Evolutionary conservation across 306 rosid species (phyloP).

Genomic region (Glycine soja): DNA sequence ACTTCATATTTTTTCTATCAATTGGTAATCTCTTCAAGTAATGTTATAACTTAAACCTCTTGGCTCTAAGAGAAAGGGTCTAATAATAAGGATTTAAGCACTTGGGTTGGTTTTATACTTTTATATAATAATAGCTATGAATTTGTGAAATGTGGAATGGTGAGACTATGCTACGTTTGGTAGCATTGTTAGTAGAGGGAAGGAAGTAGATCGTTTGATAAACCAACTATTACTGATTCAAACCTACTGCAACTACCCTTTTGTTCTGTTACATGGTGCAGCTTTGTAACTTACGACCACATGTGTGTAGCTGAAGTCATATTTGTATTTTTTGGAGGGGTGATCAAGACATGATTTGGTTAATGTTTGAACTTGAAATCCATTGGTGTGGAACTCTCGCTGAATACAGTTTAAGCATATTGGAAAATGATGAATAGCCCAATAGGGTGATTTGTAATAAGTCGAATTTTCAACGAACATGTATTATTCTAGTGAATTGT

Average conservation of each 20-base stretch:
- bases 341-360: conserved; percentile 15
- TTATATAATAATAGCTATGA: background rate
- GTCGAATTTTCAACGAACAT: conserved; percentile 24
- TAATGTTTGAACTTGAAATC: background rate
- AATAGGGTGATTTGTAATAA: background rate
- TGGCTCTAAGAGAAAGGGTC: background rate
- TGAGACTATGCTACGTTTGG: background rate
- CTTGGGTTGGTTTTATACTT: conserved; percentile 14
- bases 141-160: background rate
- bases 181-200: background rate
- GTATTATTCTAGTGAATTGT: conserved; percentile 13
- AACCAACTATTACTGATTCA: conserved; percentile 58
- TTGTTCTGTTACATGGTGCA: conserved; percentile 41
- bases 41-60: background rate
- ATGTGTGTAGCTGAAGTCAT: conserved; percentile 24
- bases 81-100: conserved; percentile 9
- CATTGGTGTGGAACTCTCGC: background rate
- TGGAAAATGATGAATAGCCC: background rate
- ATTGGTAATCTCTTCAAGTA: background rate
- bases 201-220: conserved; percentile 60
- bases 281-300: background rate
- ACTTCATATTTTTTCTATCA: conserved; percentile 53
- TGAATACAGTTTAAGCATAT: background rate
- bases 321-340: background rate
- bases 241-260: conserved; percentile 66